phyloP scores from a whole-genome alignment of 257 asterid species.

The Perilla frutescens region DNA sequence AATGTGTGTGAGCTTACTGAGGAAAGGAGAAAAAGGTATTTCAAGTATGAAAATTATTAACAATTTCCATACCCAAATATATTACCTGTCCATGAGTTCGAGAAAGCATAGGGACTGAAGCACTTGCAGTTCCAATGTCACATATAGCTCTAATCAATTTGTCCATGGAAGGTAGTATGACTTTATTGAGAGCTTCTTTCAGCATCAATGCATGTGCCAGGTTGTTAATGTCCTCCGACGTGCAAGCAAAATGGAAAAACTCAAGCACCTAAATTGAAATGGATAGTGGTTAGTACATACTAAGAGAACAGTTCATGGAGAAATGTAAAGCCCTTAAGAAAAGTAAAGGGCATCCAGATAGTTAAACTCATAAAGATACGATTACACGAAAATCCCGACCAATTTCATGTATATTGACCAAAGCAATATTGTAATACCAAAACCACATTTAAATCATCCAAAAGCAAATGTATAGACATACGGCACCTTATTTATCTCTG shows the following conservation, averaged over 20 bases:
- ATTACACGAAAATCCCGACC: background rate
- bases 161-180: slow-evolving; percentile 54
- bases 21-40: background rate
- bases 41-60: background rate
- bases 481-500: slow-evolving; percentile 70
- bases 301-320: background rate
- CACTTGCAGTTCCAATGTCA: slow-evolving; percentile 50
- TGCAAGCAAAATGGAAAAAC: slow-evolving; percentile 64
- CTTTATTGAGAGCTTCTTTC: slow-evolving; percentile 50
- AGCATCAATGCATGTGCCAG: slow-evolving; percentile 62
- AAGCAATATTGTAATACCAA: background rate
- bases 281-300: background rate
- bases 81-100: slow-evolving; percentile 70
- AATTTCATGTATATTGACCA: background rate
- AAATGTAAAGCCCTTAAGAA: background rate
- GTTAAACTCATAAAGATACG: background rate
- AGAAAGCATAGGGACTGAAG: slow-evolving; percentile 59
- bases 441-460: slow-evolving; percentile 5
- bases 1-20: background rate
- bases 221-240: slow-evolving; percentile 62
- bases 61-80: background rate
- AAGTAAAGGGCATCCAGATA: background rate
- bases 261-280: slow-evolving; percentile 53
- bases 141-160: slow-evolving; percentile 48
- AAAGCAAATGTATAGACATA: slow-evolving; percentile 7